Conservation (phyloP, 2,329 filamentous ascomycete genomes). For the Cadophora malorum region DNA sequence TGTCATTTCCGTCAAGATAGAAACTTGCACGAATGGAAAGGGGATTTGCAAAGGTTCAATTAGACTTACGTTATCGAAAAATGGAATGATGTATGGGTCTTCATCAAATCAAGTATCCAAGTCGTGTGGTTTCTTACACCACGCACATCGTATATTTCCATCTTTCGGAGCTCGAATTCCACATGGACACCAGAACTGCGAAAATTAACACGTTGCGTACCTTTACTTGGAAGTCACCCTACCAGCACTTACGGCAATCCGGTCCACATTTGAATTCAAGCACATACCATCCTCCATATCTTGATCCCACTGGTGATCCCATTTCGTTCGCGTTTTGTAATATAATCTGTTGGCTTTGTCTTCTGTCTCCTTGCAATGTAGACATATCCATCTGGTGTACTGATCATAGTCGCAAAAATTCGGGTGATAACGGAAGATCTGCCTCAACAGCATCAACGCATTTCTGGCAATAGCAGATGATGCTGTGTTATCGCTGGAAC, state of each 20-base stretch:
- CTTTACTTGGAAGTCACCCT: too few relatives aligned
- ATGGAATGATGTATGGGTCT: background rate
- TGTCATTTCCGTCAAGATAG: background rate
- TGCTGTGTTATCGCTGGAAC: background rate
- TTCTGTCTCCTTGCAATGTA: background rate
- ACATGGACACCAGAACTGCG: background rate
- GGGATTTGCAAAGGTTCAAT: too few relatives aligned
- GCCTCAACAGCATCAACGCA: background rate
- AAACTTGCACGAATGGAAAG: too few relatives aligned
- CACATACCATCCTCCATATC: too few relatives aligned
- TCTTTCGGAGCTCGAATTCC: background rate
- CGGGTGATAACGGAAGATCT: background rate
- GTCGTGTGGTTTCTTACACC: background rate
- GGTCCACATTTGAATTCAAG: too few relatives aligned
- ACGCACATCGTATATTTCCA: background rate
- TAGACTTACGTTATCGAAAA: background rate
- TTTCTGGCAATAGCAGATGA: background rate
- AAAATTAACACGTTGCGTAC: too few relatives aligned
- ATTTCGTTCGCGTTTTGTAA: background rate
- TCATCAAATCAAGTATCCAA: background rate
- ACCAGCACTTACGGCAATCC: too few relatives aligned
- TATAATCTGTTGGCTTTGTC: background rate
- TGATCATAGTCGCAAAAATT: background rate
- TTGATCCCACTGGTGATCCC: background rate
- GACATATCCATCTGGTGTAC: background rate